Evolutionary conservation across 495 filamentous ascomycete species (phyloP), one percentile per base, ranked within the genome.

Genomic region (Neurospora pannonica): DNA sequence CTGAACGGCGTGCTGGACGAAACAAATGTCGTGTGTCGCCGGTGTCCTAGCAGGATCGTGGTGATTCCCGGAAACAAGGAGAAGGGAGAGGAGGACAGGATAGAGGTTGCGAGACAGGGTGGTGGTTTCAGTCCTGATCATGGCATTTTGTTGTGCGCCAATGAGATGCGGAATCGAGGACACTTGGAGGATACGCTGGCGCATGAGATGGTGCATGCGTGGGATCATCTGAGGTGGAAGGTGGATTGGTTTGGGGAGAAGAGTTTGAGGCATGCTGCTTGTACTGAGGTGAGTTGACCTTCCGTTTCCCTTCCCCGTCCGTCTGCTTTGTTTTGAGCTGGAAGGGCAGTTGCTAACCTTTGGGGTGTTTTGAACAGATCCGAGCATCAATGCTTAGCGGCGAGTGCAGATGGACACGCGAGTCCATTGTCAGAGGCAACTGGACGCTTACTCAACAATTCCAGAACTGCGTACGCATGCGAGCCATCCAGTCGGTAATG

Each of bases 151-250:
- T 81, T 99, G 4, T 98, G 97, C 81, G 92, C 97, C 38, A 98
- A 99, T 79, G 89, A 93, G 81, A 85, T 98, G 81, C 84, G 89
- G 69, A 88, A 92, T 78, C 85, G 88, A 69, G 86, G 89, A 2
- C 92, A 97, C 78, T 78, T 97, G 76, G 96, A 99, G 85, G 96
- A 99, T 81, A 97, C 94, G 39, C 85, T 99, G 79, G 92, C 96
- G 54, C 96, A 99, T 83, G 96, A 99, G 85, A 94, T 99, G 92
- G 91, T 99, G 72, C 96, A 99, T 85, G 95, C 94, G 10, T 98
- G 93, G 85, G 96, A 99, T 80, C 92, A 97, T 82, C 80, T 98
- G 77, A 82, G 94, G 75, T 99, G 93, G 84, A 94, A 97, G 83
- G 90, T 97, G 42, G 90, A 99, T 76, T 93, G 90, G 88, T 82